Base-by-base conservation (phyloP, 2,329 filamentous ascomycete species). In the Pestalotiopsis sp. region DNA sequence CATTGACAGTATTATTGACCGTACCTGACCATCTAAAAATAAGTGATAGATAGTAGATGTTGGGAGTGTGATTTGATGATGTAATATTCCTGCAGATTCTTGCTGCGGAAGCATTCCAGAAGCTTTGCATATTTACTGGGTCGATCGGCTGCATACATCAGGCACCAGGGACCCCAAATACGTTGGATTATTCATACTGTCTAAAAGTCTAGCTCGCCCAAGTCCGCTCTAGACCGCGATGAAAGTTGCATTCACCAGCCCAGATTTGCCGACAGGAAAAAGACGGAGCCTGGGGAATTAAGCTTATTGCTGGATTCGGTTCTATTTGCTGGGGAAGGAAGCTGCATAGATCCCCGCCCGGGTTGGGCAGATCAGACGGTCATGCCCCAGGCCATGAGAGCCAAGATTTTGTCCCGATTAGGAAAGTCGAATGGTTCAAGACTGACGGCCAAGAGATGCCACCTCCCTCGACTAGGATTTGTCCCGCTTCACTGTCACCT, bases 391-490 rank as follows among this genome's bases (percentile, higher is more conserved):
- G 27, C 27, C 14, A 20, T 45, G 41, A 23, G 31, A 60, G 27
- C n/a, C 55, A n/a, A 60, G 52, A 60, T 25, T 31, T 17, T 60
- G 6, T 20, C 64, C 39, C 25, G 9, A 66, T 59, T 60, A 66
- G 64, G 64, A 61, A 66, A 55, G 20, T 60, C 31, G 55, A 23
- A 20, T 25, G 14, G 12, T 11, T 23, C 64, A 41, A 41, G 27
- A 41, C 31, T 17, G 52, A 11, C 23, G 20, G 64, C 52, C 31
- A 66, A 60, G 49, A 36, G 20, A 45, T 60, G 14, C 31, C 64
- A 60, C 64, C 64, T 59, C 20, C 64, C 64, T 66, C 27, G 52
- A 31, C 64, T 45, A 66, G 64, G 64, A 17, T 45, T 13, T 60
- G 60, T 45, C 31, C 64, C 64, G 64, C 64, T 17, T 14, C 13